phyloP scores from a whole-genome alignment of 306 rosid genomes.

The Morella rubra region DNA sequence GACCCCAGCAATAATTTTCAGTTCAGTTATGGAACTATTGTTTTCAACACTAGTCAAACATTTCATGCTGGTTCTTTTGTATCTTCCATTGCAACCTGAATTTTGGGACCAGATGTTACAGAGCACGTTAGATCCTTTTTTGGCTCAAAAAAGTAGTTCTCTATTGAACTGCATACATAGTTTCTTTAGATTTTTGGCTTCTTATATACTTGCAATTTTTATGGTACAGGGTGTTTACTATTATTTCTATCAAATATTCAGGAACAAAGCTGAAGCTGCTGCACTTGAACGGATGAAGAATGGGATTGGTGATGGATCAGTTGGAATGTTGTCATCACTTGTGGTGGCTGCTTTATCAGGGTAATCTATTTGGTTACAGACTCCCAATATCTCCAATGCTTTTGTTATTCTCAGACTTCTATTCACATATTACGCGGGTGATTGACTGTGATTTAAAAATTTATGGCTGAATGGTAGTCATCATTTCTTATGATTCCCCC shows the following conservation, averaged over 20 bases:
- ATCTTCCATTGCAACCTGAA: neutral
- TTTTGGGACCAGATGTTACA: neutral
- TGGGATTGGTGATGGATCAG: slow-evolving; percentile 88
- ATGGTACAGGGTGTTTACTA: slow-evolving; percentile 97
- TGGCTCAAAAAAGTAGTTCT: neutral
- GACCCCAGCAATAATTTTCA: neutral
- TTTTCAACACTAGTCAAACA: neutral
- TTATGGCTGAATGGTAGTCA: neutral
- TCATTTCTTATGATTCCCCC: neutral
- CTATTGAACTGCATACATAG: neutral
- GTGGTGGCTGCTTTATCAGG: slow-evolving; percentile 95
- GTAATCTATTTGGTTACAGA: slow-evolving; percentile 32
- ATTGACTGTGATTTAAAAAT: slow-evolving; percentile 3
- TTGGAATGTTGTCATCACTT: slow-evolving; percentile 89
- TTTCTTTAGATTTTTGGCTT: slow-evolving; percentile 38
- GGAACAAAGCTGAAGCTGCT: slow-evolving; percentile 84
- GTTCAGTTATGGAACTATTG: neutral
- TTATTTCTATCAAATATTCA: slow-evolving; percentile 99
- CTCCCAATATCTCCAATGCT: neutral
- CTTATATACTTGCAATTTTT: slow-evolving; percentile 49
- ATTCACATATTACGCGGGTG: neutral
- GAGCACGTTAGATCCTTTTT: neutral
- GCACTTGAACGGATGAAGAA: slow-evolving; percentile 50
- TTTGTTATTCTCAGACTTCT: neutral
- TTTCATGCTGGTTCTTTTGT: neutral